Percentiles rank a stretch among this genome's conserved stretches.
phyloP scores from a whole-genome alignment of 345 rosid genomes.

The Citrus inodora region DNA sequence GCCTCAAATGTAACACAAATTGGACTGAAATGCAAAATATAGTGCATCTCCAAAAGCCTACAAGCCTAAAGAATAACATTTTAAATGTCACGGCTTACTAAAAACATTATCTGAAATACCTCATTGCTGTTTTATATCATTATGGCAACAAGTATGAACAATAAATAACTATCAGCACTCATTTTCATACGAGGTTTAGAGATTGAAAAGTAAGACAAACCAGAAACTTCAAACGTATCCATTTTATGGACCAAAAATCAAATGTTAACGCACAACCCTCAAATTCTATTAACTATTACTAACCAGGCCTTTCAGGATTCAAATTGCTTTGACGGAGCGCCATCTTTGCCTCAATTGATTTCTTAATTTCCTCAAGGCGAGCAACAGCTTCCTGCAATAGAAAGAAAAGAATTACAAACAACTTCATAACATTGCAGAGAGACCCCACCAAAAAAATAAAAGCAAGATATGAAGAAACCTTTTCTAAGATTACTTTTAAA shows the following conservation, averaged over 20 bases:
- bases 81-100: neutral
- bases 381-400: conserved; percentile 74
- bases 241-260: neutral
- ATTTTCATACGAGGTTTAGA: neutral
- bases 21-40: neutral
- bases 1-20: neutral
- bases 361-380: conserved; percentile 87
- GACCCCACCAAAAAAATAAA: neutral
- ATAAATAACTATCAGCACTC: neutral
- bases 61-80: neutral
- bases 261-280: neutral
- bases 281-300: conserved; percentile 18
- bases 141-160: neutral
- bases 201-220: neutral
- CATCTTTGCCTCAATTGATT: conserved; percentile 71
- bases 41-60: neutral
- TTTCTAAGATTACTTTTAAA: neutral
- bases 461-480: neutral
- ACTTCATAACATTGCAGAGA: neutral
- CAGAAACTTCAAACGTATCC: neutral
- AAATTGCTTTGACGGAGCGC: conserved; percentile 89
- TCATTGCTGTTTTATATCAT: neutral
- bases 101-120: neutral
- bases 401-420: neutral
- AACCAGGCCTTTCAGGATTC: conserved; percentile 96